These are phyloP conservation scores for Fusarium graminum DNA, from an alignment of 2,329 filamentous ascomycete species.

Conservation along the genomic window DNA sequence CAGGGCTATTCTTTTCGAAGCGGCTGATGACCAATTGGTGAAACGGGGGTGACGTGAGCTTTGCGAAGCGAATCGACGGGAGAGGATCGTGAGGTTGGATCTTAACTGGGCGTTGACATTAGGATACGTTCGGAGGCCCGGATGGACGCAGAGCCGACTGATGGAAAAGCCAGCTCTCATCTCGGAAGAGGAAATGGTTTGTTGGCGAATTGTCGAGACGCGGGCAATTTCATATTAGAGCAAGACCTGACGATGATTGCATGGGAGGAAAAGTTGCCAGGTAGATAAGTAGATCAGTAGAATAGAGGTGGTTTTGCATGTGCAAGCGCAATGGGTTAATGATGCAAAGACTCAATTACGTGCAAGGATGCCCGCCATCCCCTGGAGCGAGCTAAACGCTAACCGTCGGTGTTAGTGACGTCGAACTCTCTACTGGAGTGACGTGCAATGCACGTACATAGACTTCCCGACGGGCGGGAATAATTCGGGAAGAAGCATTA, in stretches of 20 bases:
- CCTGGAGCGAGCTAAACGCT: slow-evolving; percentile 19
- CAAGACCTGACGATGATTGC: slow-evolving; percentile 19
- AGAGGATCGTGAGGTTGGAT: slow-evolving; percentile 27
- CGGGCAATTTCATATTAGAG: slow-evolving; percentile 43
- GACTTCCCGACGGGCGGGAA: slow-evolving; percentile 4
- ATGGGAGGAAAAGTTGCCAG: slow-evolving; percentile 21
- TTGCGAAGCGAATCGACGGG: slow-evolving; percentile 47
- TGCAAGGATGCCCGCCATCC: slow-evolving; percentile 40
- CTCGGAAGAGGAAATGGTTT: slow-evolving; percentile 48
- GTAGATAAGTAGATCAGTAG: background rate
- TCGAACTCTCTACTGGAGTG: slow-evolving; percentile 39
- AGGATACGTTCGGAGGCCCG: slow-evolving; percentile 50
- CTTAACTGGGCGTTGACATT: slow-evolving; percentile 30
- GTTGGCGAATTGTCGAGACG: slow-evolving; percentile 14
- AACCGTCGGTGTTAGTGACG: slow-evolving; percentile 47
- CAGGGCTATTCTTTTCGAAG: slow-evolving; percentile 50
- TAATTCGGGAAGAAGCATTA: slow-evolving; percentile 10
- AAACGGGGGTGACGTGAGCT: slow-evolving; percentile 44
- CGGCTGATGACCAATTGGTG: slow-evolving; percentile 45
- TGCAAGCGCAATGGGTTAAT: slow-evolving; percentile 31
- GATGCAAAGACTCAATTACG: slow-evolving; percentile 36
- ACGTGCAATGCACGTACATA: slow-evolving; percentile 30
- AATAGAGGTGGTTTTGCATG: slow-evolving; percentile 32
- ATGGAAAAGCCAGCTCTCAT: slow-evolving; percentile 62
- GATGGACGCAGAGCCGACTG: slow-evolving; percentile 60